These are phyloP conservation scores for Ascochyta fabae DNA, from an alignment of 2,329 filamentous ascomycete genomes.

Conservation along the genomic window DNA sequence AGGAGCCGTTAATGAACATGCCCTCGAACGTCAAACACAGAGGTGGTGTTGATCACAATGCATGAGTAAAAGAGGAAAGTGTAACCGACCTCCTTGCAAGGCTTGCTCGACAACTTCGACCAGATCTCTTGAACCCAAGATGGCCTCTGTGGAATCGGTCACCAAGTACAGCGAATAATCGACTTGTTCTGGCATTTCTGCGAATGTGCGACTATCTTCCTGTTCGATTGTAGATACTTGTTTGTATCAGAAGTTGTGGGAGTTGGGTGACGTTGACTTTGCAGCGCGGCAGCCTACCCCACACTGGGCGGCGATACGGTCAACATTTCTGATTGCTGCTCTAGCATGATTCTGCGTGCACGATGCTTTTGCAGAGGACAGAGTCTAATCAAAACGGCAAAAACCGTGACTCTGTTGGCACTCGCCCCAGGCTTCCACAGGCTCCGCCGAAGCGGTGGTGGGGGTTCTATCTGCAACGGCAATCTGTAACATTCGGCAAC, in stretches of 20 bases:
- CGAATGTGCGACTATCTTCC: slow-evolving; percentile 28
- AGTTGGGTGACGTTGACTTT: slow-evolving; percentile 1
- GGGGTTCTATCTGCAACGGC: neutral
- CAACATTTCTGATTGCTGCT: neutral
- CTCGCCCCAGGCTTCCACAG: neutral
- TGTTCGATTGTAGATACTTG: neutral
- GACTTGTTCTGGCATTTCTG: slow-evolving; percentile 53
- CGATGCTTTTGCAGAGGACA: neutral
- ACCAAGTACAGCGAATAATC: slow-evolving; percentile 90
- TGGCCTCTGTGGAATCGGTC: slow-evolving; percentile 87
- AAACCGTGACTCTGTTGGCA: neutral
- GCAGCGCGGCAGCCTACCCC: slow-evolving; percentile 10
- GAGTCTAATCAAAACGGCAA: neutral
- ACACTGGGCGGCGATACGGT: slow-evolving; percentile 5
- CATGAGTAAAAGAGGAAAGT: slow-evolving; percentile 4
- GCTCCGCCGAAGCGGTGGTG: neutral
- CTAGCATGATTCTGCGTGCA: neutral
- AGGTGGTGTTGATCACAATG: neutral
- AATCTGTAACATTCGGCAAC: slow-evolving; percentile 4
- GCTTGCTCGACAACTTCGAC: slow-evolving; percentile 76
- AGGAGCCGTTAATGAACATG: neutral
- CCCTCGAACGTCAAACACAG: neutral
- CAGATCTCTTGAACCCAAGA: slow-evolving; percentile 75
- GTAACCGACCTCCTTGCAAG: slow-evolving; percentile 69
- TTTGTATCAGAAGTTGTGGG: neutral